Base-by-base conservation (phyloP, 2,329 filamentous ascomycete species). In the Diaporthe helianthi region DNA sequence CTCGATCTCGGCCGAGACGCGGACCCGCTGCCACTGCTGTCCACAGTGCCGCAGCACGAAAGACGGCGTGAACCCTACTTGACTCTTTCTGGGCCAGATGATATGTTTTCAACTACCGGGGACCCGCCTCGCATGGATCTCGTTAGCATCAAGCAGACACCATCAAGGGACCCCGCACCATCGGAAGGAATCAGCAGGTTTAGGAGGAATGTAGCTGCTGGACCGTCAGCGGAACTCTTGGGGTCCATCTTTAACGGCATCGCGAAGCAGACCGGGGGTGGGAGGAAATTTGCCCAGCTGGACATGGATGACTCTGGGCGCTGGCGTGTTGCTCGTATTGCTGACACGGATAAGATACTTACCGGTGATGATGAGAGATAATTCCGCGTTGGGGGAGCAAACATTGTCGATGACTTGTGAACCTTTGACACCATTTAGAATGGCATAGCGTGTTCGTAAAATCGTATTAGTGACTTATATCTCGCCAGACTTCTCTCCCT, bases 251-350 rank as follows among this genome's bases (percentile, higher is more conserved):
- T 67, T 19, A 19, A 38, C 3, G 51, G 58, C 8, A 53, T 65
- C n/a, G 44, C 55, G 15, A 65, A 3, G 44, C n/a, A 33, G n/a
- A 22, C 60, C 46, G 24, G 58, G 1, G 29, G 9, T 6, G 54
- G 67, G 10, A 64, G 29, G 41, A 53, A 44, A 29, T 52, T 52
- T 36, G 64, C 70, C 19, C 41, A n/a, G 41, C 33, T 71, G 33
- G n/a, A 15, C 5, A 65, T 71, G 55, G 64, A 67, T 24, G 63
- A 60, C 19, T 53, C 55, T 49, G 63, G 69, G 19, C 64, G 69
- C 9, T 71, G 69, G 69, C 63, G 67, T 24, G 41, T 71, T 19
- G 64, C 51, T 33, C 26, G 63, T 13, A 22, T 22, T 38, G 49
- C 36, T 7, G 55, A 38, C 33, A 26, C 44, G 22, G 19, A 52